Evolutionary conservation across 768 basidiomycete species (phyloP), one percentile per base, ranked within the genome.

Genomic region (Rhodotorula paludigena): DNA sequence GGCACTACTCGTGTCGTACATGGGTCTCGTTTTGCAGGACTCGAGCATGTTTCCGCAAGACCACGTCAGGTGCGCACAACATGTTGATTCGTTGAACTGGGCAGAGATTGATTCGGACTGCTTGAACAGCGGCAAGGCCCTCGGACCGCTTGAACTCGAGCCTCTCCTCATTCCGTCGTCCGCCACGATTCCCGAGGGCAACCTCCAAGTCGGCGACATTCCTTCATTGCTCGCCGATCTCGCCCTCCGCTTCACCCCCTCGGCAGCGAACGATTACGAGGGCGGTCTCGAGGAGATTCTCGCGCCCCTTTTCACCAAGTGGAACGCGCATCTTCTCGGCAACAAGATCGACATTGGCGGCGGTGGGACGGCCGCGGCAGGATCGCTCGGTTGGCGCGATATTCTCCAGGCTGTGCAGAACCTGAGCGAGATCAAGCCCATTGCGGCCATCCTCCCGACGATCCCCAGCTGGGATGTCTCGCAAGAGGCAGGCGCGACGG

Each of bases 41-140:
- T 89, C 93, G 2, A 86, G 86, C 45, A 93, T 97, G 88, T 98
- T 99, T 73, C 89, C 91, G 55, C 90, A 96, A 73, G 93, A 73
- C 1, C 68, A 73, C 33, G 39, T 73, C 64, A 58, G 52, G 66
- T 68, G 10, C 44, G 63, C 32, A 20, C 58, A 18, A 21, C 35
- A 6, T 5, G 1, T 18, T 32, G 16, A 2, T 48, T 42, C 36
- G 9, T 30, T 39, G 28, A 6, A 20, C 35, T 75, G 81, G 80
- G 8, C 78, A 87, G 52, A 90, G 91, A 18, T 81, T 88, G 5
- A 79, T 83, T 21, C 91, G 93, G n/a, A 9, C 7, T 3, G 18
- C 5, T 16, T 18, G 35, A 23, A 23, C 58, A 61, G 53, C 32
- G 90, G 89, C 14, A 87, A 87, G 75, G 80, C 81, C 2, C 79